A percentile compares a stretch with the other conserved stretches of the same genome.
phyloP scores from a whole-genome alignment of 2,329 filamentous ascomycete genomes.

The Amauroascus verrucosus region DNA sequence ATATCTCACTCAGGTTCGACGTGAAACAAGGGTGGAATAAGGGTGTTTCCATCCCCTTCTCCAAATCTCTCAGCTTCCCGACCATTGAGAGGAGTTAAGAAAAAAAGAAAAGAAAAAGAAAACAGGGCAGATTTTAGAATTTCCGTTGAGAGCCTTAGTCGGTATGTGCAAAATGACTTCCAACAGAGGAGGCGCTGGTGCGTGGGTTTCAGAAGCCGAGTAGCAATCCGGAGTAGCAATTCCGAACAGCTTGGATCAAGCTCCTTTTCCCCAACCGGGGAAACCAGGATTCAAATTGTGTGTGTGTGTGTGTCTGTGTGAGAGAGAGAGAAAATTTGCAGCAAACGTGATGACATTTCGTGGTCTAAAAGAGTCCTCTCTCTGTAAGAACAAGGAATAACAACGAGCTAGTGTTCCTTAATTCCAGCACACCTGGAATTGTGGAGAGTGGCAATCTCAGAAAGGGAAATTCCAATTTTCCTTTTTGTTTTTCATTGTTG shows the following conservation, averaged over 20 bases:
- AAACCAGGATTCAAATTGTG: not conserved
- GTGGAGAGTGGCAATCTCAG: not conserved
- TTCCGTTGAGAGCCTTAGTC: too few species aligned
- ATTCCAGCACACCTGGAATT: not conserved
- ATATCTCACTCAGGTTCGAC: not conserved
- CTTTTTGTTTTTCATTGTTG: not conserved
- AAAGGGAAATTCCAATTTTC: not conserved
- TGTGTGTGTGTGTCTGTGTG: too few species aligned
- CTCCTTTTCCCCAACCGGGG: not conserved
- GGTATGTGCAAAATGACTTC: too few species aligned
- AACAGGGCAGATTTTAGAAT: too few species aligned
- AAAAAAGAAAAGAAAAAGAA: too few species aligned
- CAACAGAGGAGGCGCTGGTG: not conserved
- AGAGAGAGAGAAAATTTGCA: too few species aligned
- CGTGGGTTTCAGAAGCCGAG: constrained; percentile 1
- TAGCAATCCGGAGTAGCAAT: too few species aligned
- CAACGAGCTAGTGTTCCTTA: not conserved
- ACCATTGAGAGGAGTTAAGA: too few species aligned
- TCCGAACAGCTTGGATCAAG: not conserved
- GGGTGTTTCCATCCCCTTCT: not conserved
- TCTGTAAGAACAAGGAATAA: not conserved
- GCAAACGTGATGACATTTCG: too few species aligned
- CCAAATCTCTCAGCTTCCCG: too few species aligned
- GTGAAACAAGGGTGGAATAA: not conserved
- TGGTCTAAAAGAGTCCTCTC: not conserved